These are phyloP conservation scores for Sarocladiaceae sp. DNA, from an alignment of 2,329 filamentous ascomycete genomes.

Conservation along the genomic window DNA sequence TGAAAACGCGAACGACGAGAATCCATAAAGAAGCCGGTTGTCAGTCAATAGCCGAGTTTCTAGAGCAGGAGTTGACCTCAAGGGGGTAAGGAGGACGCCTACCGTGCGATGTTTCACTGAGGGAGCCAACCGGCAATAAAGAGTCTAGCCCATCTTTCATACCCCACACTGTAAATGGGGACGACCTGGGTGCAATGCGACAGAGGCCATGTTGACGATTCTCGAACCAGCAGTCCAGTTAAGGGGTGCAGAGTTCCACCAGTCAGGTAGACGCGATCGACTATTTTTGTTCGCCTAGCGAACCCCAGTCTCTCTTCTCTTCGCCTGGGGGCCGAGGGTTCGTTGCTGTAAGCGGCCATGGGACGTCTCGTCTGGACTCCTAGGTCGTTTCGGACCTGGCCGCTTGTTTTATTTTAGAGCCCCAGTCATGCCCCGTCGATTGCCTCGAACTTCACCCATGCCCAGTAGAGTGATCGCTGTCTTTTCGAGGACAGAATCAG, in stretches of 20 bases:
- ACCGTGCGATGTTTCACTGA: slow-evolving; percentile 3
- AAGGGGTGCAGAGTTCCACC: not conserved
- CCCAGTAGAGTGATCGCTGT: too few species aligned
- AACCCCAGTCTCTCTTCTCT: not conserved
- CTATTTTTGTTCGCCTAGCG: not conserved
- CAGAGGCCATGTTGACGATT: not conserved
- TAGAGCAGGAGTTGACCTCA: too few species aligned
- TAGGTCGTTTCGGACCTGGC: slow-evolving; percentile 3
- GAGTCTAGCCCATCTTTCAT: not conserved
- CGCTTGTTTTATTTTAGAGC: not conserved
- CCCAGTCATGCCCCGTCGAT: not conserved
- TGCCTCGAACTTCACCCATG: not conserved
- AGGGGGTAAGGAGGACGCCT: not conserved
- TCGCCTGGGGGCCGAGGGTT: not conserved
- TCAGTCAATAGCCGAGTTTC: too few species aligned
- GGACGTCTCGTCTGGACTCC: slow-evolving; percentile 8
- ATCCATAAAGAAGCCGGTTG: not conserved
- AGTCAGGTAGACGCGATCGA: not conserved
- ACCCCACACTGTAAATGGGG: too few species aligned
- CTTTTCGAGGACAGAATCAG: too few species aligned
- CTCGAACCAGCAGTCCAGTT: not conserved
- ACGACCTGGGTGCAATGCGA: not conserved
- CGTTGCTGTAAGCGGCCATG: not conserved
- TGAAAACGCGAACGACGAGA: not conserved
- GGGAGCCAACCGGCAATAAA: not conserved